phyloP scores from a whole-genome alignment of 495 filamentous ascomycete genomes.

The Penicillium ochrochloron region DNA sequence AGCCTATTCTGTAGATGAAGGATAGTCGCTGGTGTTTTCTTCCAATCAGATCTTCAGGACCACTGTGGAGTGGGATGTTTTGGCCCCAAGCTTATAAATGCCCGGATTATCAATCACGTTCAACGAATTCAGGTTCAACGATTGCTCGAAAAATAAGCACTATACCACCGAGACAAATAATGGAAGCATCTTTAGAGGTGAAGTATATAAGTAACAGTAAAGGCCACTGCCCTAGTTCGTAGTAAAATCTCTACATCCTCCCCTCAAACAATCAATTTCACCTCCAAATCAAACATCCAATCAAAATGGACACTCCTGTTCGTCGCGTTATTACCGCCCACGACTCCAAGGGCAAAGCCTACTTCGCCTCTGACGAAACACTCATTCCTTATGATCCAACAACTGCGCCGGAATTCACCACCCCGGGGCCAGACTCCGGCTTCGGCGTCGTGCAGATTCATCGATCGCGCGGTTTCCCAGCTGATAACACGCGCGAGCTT shows the following conservation, averaged over 20 bases:
- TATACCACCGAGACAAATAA: background rate
- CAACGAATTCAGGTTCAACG: background rate
- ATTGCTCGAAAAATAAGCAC: background rate
- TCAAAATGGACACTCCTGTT: constrained; percentile 29
- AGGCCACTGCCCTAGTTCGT: background rate
- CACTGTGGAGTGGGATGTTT: background rate
- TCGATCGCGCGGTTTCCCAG: constrained; percentile 32
- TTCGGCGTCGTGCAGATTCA: constrained; percentile 35
- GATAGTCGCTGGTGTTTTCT: background rate
- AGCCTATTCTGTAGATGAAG: background rate
- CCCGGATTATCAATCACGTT: constrained; percentile 17
- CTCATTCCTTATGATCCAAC: constrained; percentile 33
- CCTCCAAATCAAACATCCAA: background rate
- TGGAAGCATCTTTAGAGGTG: background rate
- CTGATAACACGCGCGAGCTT: constrained; percentile 28
- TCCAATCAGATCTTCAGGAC: background rate
- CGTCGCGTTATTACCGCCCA: constrained; percentile 29
- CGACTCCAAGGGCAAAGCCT: constrained; percentile 27
- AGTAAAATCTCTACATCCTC: background rate
- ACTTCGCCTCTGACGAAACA: constrained; percentile 29
- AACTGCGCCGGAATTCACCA: constrained; percentile 27
- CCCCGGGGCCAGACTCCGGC: constrained; percentile 23
- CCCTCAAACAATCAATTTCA: background rate
- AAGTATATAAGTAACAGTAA: background rate
- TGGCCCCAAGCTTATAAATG: constrained; percentile 17